Percentiles rank a stretch among this genome's conserved stretches.
Evolutionary conservation across 768 basidiomycete species (phyloP).

Genomic region (Mycena vitilis): DNA sequence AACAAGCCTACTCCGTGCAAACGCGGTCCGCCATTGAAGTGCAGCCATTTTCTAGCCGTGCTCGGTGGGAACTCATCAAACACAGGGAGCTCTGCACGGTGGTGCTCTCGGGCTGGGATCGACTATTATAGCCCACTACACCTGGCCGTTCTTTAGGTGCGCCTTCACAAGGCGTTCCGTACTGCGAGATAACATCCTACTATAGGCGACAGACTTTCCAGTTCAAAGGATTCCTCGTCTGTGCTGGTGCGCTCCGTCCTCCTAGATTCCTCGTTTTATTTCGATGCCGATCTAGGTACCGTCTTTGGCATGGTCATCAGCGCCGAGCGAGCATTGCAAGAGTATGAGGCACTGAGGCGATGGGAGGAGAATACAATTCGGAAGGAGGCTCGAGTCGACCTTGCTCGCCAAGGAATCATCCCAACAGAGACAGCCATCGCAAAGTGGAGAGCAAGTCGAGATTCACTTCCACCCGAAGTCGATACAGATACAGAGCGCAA

Average conservation of each 20-base stretch:
- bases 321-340: constrained; percentile 80
- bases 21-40: constrained; percentile 69
- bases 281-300: constrained; percentile 51
- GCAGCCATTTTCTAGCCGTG: constrained; percentile 38
- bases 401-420: constrained; percentile 79
- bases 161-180: constrained; percentile 27
- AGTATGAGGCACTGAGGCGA: constrained; percentile 76
- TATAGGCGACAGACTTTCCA: constrained; percentile 81
- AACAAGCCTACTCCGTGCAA: constrained; percentile 70
- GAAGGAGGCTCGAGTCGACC: constrained; percentile 77
- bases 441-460: constrained; percentile 66
- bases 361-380: constrained; percentile 76
- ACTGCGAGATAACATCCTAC: constrained; percentile 18
- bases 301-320: constrained; percentile 79
- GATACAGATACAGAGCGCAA: background rate
- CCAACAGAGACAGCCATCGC: constrained; percentile 87
- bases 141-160: constrained; percentile 81
- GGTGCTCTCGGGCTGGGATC: constrained; percentile 66
- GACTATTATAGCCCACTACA: constrained; percentile 69
- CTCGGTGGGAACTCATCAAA: constrained; percentile 21
- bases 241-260: constrained; percentile 65
- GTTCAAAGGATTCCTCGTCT: constrained; percentile 84
- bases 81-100: constrained; percentile 62
- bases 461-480: constrained; percentile 1
- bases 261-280: constrained; percentile 24